Evolutionary conservation across 768 basidiomycete species (phyloP).

Genomic region (Suillus luteus): DNA sequence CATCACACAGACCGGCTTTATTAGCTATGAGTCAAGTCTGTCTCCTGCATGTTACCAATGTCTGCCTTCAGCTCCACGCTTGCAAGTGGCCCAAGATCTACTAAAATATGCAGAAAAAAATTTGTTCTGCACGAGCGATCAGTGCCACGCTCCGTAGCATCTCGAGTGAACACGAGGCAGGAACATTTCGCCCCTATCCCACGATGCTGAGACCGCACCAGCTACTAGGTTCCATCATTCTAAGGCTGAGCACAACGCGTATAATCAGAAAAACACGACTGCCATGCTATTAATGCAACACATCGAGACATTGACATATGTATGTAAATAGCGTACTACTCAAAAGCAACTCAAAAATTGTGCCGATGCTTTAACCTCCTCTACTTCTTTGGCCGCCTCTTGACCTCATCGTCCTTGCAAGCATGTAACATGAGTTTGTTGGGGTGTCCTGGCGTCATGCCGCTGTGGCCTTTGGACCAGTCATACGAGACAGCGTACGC

Average conservation of each 20-base stretch:
- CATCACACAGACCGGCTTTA: no score
- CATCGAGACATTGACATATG: constrained; percentile 10
- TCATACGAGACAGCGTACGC: constrained; percentile 93
- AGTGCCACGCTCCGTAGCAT: constrained; percentile 21
- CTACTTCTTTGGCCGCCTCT: constrained; percentile 51
- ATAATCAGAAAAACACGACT: background rate
- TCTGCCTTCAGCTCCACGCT: background rate
- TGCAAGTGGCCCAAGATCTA: background rate
- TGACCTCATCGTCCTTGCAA: constrained; percentile 87
- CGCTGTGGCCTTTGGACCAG: constrained; percentile 91
- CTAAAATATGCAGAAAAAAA: constrained; percentile 16
- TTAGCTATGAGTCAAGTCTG: background rate
- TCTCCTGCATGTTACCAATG: background rate
- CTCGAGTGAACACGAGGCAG: background rate
- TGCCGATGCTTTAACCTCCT: background rate
- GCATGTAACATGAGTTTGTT: constrained; percentile 86
- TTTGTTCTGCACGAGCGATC: constrained; percentile 19
- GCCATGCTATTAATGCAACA: constrained; percentile 14
- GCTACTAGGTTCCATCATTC: background rate
- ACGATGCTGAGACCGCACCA: background rate
- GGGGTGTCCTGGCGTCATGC: constrained; percentile 66
- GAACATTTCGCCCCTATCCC: background rate
- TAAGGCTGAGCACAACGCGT: background rate
- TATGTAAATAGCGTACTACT: constrained; percentile 10
- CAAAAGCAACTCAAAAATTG: constrained; percentile 1